These are phyloP conservation scores for Porphyrellus cyaneotinctus DNA, from an alignment of 768 basidiomycete genomes.

Conservation along the genomic window DNA sequence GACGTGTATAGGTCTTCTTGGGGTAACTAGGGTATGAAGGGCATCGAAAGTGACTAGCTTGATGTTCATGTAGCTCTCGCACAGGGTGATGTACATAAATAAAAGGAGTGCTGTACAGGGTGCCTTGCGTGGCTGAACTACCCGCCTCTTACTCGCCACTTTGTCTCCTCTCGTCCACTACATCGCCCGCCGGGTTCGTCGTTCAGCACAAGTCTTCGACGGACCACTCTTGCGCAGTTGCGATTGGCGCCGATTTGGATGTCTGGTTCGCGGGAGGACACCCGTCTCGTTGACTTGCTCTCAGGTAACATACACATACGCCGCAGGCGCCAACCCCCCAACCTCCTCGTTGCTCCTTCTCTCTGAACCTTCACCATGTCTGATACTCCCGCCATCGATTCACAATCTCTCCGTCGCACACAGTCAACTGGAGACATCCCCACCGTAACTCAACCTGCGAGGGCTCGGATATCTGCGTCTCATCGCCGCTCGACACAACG, in stretches of 20 bases:
- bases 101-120: conserved; percentile 7
- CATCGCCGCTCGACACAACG: conserved; percentile 27
- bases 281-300: conserved; percentile 8
- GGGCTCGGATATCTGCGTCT: conserved; percentile 29
- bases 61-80: conserved; percentile 31
- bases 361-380: conserved; percentile 28
- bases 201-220: conserved; percentile 2
- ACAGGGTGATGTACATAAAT: conserved; percentile 15
- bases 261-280: conserved; percentile 14
- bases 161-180: conserved; percentile 12
- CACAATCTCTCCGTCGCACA: conserved; percentile 33
- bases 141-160: conserved; percentile 4
- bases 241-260: conserved; percentile 20
- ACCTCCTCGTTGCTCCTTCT: conserved; percentile 13
- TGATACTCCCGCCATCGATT: conserved; percentile 24
- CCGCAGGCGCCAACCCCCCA: conserved; percentile 30
- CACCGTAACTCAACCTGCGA: conserved; percentile 19
- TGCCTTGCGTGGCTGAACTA: conserved; percentile 2
- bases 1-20: conserved; percentile 61
- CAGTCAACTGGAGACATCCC: conserved; percentile 35
- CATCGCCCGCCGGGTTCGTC: neutral
- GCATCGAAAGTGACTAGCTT: conserved; percentile 77
- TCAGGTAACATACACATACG: conserved; percentile 25
- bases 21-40: conserved; percentile 69
- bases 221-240: conserved; percentile 5